These are phyloP conservation scores for Aspergillus nanangensis DNA, from an alignment of 495 filamentous ascomycete genomes.

Conservation along the genomic window DNA sequence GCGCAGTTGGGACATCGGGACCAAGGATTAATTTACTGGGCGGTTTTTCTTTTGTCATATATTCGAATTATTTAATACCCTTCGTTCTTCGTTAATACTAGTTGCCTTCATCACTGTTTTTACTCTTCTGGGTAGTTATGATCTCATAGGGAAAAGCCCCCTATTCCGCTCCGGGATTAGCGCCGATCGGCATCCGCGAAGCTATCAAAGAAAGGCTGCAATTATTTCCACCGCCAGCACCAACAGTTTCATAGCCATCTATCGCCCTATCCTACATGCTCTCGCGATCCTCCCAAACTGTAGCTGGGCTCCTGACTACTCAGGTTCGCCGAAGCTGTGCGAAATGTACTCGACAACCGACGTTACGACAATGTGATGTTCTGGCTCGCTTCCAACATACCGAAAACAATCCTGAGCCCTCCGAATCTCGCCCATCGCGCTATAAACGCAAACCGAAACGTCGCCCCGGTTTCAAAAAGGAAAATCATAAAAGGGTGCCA, in stretches of 20 bases:
- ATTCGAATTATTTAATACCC: no score
- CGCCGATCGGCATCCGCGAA: not conserved
- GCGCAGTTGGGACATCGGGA: constrained; percentile 62
- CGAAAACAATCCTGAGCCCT: constrained; percentile 5
- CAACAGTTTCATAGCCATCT: not conserved
- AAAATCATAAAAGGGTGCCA: constrained; percentile 9
- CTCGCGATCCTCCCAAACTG: constrained; percentile 15
- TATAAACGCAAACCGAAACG: constrained; percentile 1
- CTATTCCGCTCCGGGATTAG: constrained; percentile 6
- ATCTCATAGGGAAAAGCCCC: not conserved
- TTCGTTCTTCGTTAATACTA: no score
- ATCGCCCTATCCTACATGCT: constrained; percentile 19
- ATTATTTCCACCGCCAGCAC: not conserved
- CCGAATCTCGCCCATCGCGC: constrained; percentile 1
- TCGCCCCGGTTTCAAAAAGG: not conserved
- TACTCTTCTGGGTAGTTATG: not conserved
- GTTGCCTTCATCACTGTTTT: no score
- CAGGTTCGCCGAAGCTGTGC: constrained; percentile 7
- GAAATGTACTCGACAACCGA: constrained; percentile 1
- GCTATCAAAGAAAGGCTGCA: not conserved
- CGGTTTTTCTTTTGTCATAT: no score
- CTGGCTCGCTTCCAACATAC: constrained; percentile 18
- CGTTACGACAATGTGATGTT: constrained; percentile 10
- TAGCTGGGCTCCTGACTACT: constrained; percentile 13
- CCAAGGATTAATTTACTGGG: constrained; percentile 8